phyloP scores from a whole-genome alignment of 1,284 basidiomycete species.

The Leucoagaricus sp. region DNA sequence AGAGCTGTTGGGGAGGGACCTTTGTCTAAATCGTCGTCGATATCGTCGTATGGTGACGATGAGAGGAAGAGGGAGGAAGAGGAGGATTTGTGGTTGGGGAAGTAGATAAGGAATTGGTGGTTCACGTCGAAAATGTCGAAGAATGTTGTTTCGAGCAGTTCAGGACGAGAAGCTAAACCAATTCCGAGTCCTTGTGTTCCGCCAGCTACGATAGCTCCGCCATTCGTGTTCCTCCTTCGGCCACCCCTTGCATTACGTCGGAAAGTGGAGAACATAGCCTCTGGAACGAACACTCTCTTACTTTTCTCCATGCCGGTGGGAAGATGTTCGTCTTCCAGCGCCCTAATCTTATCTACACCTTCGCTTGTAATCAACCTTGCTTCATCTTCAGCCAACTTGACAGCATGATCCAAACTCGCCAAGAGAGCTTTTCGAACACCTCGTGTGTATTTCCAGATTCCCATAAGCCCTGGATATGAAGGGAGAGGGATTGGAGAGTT shows the following conservation, averaged over 20 bases:
- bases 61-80: neutral
- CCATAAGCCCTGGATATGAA: conserved; percentile 84
- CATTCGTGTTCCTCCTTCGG: conserved; percentile 40
- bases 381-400: conserved; percentile 83
- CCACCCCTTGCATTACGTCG: conserved; percentile 51
- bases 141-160: conserved; percentile 72
- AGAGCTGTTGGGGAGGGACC: conserved; percentile 65
- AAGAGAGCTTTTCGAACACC: conserved; percentile 85
- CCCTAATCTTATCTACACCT: conserved; percentile 71
- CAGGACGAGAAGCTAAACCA: conserved; percentile 68
- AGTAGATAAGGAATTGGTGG: conserved; percentile 73
- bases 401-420: conserved; percentile 80
- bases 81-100: conserved; percentile 40
- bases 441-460: conserved; percentile 87
- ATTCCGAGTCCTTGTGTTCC: conserved; percentile 75
- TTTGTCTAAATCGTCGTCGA: conserved; percentile 37
- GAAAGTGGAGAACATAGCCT: conserved; percentile 88
- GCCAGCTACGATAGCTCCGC: conserved; percentile 67
- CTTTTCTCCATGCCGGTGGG: conserved; percentile 82
- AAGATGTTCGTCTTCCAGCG: conserved; percentile 79
- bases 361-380: conserved; percentile 71
- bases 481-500: conserved; percentile 61
- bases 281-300: conserved; percentile 87
- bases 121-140: conserved; percentile 90
- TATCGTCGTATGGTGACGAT: neutral